phyloP scores from a whole-genome alignment of 306 rosid genomes.

The Senna tora region DNA sequence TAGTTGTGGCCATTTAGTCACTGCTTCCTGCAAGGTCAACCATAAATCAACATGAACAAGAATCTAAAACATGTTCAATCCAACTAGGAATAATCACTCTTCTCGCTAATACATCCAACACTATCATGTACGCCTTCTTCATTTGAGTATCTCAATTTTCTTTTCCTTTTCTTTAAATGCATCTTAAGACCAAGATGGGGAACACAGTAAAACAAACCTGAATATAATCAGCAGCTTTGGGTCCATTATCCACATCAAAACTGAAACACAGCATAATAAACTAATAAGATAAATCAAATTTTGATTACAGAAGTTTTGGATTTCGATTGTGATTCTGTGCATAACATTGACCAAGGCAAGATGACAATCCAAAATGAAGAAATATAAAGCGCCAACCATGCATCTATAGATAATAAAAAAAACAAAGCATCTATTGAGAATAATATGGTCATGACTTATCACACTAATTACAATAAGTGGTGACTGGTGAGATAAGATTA shows the following conservation, averaged over 20 bases:
- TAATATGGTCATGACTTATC: slow-evolving; percentile 6
- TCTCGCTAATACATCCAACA: neutral
- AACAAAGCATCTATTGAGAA: slow-evolving; percentile 11
- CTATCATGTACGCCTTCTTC: neutral
- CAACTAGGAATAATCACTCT: slow-evolving; percentile 13
- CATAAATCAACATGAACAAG: slow-evolving; percentile 21
- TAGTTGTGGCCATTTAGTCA: slow-evolving; percentile 74
- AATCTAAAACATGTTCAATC: slow-evolving; percentile 20
- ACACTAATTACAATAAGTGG: neutral
- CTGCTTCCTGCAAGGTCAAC: slow-evolving; percentile 66
- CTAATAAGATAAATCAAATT: slow-evolving; percentile 12
- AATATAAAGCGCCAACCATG: slow-evolving; percentile 1
- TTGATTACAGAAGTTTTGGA: neutral
- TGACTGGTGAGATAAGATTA: neutral
- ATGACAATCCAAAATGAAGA: slow-evolving; percentile 24
- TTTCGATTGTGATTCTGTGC: slow-evolving; percentile 6
- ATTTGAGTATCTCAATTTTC: neutral
- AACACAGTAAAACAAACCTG: slow-evolving; percentile 60
- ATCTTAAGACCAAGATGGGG: slow-evolving; percentile 17
- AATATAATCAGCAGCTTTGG: slow-evolving; percentile 88
- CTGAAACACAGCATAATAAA: slow-evolving; percentile 50
- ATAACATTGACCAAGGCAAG: slow-evolving; percentile 18
- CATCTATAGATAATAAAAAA: neutral
- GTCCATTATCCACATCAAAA: slow-evolving; percentile 89
- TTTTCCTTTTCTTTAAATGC: too few species aligned